Base-by-base conservation (phyloP, 2,329 filamentous ascomycete genomes). In the Colletotrichum sidae region DNA sequence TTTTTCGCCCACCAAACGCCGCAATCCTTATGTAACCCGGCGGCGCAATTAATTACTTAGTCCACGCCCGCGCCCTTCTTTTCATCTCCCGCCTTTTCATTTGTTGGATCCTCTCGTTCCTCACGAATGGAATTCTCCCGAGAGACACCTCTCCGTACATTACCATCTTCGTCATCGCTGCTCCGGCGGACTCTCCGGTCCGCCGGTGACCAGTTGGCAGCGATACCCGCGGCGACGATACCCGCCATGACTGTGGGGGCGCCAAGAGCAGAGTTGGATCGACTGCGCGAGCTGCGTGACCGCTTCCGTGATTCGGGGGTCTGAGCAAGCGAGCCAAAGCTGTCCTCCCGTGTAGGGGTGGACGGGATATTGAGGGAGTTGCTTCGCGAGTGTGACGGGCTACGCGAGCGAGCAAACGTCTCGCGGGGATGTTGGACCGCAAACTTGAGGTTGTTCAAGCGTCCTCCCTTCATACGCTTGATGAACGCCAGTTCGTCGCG, bases 191-290 rank as follows among this genome's bases (percentile, higher is more conserved):
- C 17, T 53, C 76, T 79, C 8, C 86, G 80, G 65, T 90, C 89
- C 59, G 89, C 85, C 1, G 92, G 92, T 52, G 90, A 92, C 91
- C 91, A 94, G 37, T 90, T 90, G 12, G 89, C 91, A 39, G 88
- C 91, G 39, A 94, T 87, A 72, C 90, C 90, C 47, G 91, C 92
- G 8, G 91, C 92, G 54, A 94, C 88, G 63, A 94, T 90, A 67
- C 92, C 92, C n/a, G 92, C 90, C 92, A 94, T 94, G 67, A 93
- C 91, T 8, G 90, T 89, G 2, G 91, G 89, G 2, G 91, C 90
- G 10, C 89, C 91, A 10, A 94, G 83, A 2, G 90, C 90, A 35
- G 91, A 93, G 76, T 90, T 90, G 45, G 86, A 87, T 62, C 89
- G 81, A 60, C 88, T 89, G 66, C 89, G 83, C 71, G 82, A 90